Percentiles rank a stretch among this genome's conserved stretches.
These are phyloP conservation scores for Botrytis fabae DNA, from an alignment of 2,329 filamentous ascomycete species.

Conservation along the genomic window DNA sequence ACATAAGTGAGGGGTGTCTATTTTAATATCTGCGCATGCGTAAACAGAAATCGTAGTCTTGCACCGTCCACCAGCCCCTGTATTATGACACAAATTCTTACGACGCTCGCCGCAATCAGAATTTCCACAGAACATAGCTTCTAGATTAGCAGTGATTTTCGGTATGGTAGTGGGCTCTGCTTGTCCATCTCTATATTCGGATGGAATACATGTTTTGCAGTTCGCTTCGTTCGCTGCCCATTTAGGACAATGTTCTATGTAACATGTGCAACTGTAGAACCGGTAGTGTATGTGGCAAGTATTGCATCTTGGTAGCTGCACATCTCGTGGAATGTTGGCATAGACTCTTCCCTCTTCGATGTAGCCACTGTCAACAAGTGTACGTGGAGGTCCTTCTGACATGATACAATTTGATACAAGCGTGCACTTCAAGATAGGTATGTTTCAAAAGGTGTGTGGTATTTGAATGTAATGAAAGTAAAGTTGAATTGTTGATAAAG, in stretches of 20 bases:
- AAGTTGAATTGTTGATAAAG: background rate
- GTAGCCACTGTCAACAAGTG: background rate
- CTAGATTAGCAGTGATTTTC: fast-evolving
- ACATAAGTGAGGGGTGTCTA: background rate
- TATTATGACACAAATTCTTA: background rate
- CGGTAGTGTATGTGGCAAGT: background rate
- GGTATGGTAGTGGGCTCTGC: background rate
- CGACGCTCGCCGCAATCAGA: background rate
- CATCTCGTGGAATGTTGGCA: background rate
- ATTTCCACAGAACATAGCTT: background rate
- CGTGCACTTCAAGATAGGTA: background rate
- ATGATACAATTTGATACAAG: background rate
- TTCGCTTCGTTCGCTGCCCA: background rate
- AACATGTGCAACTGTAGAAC: background rate
- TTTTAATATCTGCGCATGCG: background rate
- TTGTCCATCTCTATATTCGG: background rate
- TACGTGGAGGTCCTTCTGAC: background rate
- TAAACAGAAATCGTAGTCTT: background rate
- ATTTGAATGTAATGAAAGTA: background rate
- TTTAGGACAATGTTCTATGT: background rate
- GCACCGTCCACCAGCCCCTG: background rate
- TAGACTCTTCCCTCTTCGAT: background rate
- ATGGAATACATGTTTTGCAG: background rate
- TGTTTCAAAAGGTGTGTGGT: background rate
- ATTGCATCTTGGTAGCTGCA: background rate